These are phyloP conservation scores for Galerina sulciceps DNA, from an alignment of 768 basidiomycete genomes.

Conservation along the genomic window DNA sequence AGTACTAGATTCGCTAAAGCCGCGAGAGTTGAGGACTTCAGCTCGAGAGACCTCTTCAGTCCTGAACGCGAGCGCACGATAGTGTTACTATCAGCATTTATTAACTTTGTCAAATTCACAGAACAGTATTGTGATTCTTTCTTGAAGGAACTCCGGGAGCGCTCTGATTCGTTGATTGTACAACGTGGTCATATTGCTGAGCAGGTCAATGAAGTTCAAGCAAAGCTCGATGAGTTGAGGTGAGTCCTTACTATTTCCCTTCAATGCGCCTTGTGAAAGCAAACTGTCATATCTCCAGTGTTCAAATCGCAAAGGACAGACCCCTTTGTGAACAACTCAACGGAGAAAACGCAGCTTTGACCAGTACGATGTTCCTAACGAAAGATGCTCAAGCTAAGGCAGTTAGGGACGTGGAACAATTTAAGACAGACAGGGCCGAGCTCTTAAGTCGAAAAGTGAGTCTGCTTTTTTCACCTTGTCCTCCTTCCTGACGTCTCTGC, in stretches of 20 bases:
- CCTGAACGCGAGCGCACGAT: conserved; percentile 81
- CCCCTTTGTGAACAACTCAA: conserved; percentile 65
- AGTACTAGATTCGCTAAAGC: conserved; percentile 75
- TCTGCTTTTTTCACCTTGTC: not conserved
- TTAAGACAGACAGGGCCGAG: conserved; percentile 72
- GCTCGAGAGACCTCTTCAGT: conserved; percentile 68
- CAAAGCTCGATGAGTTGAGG: conserved; percentile 60
- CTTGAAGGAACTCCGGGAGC: conserved; percentile 62
- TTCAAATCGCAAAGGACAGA: conserved; percentile 69
- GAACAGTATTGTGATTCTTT: conserved; percentile 70
- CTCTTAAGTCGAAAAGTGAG: conserved; percentile 67
- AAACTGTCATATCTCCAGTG: conserved; percentile 37
- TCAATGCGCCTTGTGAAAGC: conserved; percentile 1
- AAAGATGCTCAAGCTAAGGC: conserved; percentile 65
- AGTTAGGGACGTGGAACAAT: conserved; percentile 67
- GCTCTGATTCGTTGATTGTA: conserved; percentile 56
- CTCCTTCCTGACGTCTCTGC: not conserved
- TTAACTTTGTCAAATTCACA: conserved; percentile 92
- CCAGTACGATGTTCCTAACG: conserved; percentile 68
- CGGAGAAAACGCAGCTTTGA: conserved; percentile 62
- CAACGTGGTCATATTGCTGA: conserved; percentile 64
- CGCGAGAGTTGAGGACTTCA: conserved; percentile 79
- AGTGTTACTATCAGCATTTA: conserved; percentile 80
- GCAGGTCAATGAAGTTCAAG: conserved; percentile 52
- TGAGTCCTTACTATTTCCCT: conserved; percentile 31